Conservation (phyloP, 257 asterid genomes). For the Solanum tarapatanum region DNA sequence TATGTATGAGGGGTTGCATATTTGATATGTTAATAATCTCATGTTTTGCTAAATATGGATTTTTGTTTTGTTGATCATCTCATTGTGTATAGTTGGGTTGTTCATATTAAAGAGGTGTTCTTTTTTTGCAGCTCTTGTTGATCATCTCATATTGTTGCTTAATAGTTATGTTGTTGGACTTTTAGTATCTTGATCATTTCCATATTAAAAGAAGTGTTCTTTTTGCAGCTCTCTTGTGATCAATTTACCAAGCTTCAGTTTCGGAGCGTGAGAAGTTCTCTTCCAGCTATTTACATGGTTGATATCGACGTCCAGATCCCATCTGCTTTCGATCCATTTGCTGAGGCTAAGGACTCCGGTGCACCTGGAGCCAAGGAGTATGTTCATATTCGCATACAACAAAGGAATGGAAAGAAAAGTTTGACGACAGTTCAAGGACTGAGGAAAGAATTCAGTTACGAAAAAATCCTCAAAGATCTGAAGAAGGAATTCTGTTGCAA, state of each 20-base stretch:
- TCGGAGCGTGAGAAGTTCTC: not conserved
- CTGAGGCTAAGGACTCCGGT: slow-evolving; percentile 59
- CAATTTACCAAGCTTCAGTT: not conserved
- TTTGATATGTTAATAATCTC: not conserved
- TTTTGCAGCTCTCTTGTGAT: not conserved
- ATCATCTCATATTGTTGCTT: not conserved
- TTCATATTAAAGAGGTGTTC: not conserved
- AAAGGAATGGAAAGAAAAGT: slow-evolving; percentile 79
- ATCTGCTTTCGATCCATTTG: slow-evolving; percentile 61
- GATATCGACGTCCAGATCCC: slow-evolving; percentile 53
- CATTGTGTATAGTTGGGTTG: not conserved
- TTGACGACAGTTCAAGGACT: slow-evolving; percentile 71
- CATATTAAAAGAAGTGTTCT: not conserved
- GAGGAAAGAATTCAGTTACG: slow-evolving; percentile 64
- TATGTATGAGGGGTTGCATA: not conserved
- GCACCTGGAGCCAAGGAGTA: slow-evolving; percentile 59
- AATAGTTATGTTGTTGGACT: not conserved
- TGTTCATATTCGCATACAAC: slow-evolving; percentile 83
- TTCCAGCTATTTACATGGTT: slow-evolving; percentile 47
- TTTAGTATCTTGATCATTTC: not conserved
- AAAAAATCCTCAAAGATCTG: slow-evolving; percentile 59
- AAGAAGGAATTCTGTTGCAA: slow-evolving; percentile 83
- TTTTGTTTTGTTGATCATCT: not conserved
- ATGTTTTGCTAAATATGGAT: not conserved
- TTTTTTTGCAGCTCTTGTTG: not conserved